Evolutionary conservation across 2,329 filamentous ascomycete genomes (phyloP), one percentile per base, ranked within the genome.

Genomic region (Falciphora oryzae): DNA sequence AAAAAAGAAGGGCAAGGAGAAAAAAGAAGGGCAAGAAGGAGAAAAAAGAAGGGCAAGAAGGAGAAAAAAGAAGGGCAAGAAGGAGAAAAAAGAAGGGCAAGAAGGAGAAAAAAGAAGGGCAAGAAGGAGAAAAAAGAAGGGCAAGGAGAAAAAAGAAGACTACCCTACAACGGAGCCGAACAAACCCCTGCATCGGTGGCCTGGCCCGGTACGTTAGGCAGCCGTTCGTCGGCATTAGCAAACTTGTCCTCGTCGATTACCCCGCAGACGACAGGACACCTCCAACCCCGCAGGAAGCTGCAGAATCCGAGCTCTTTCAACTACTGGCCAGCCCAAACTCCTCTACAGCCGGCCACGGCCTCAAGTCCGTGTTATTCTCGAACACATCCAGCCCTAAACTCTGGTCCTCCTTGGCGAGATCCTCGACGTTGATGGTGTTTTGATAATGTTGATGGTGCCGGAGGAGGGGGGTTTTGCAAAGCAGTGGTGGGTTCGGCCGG

Each of bases 381-480:
- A 69, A 53, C 60, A 70, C 32, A 66, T 69, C 25, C 66, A 57
- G 53, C 64, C 68, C 7, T 59, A 57, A 10, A 18, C 65, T 7
- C 64, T 69, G 6, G 63, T 57, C 27, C n/a, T 67, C 28, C 58
- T 68, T 4, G 66, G 68, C 6, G 58, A 63, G n/a, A 32, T 25
- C 11, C 64, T 69, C 16, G 67, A 68, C 59, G 22, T 70, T 1
- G 69, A 70, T 68, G 1, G 35, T 69, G 11, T 70, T 69, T 63
- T 70, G n/a, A n/a, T n/a, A n/a, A n/a, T n/a, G n/a, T n/a, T n/a
- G n/a, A n/a, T n/a, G n/a, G n/a, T n/a, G n/a, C n/a, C n/a, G n/a
- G n/a, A n/a, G n/a, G n/a, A n/a, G n/a, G n/a, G n/a, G n/a, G n/a
- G n/a, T n/a, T n/a, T n/a, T n/a, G n/a, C n/a, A n/a, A n/a, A n/a